Evolutionary conservation across 306 rosid genomes (phyloP), one percentile per base, ranked within the genome.

Genomic region (Inga laurina): DNA sequence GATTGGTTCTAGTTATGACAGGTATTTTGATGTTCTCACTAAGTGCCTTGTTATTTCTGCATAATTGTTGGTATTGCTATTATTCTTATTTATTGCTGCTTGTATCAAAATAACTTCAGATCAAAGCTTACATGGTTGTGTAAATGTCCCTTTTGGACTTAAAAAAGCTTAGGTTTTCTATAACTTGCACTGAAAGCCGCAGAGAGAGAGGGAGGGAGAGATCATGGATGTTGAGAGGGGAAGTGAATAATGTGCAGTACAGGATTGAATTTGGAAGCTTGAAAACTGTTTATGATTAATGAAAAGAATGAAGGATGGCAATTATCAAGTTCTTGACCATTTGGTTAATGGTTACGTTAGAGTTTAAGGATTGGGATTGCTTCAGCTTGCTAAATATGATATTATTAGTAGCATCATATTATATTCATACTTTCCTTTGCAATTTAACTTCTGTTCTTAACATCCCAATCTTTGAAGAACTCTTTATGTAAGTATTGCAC

Each of bases 1-100:
- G 76, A 90, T 92, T 27, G 93, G 93, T 83, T 88, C 93, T 56
- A 87, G 88, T 81, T 92, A 92, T 75, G 95, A 92, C 86, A 92
- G 93, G 95, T 92, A 72, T 35, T 70, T 77, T 48, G 56, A 9
- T 54, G 37, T 7, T 77, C 57, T 84, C 46, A 8, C 34, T 19
- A 21, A 16, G 8, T 54, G 11, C 68, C 66, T 2, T 24, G 3
- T 37, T 8, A 27, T 21, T 30, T 16, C 13, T 61, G 43, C 61
- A 11, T 52, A 3, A 65, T 61, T 70, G 75, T 61, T 67, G 4
- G 6, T 72, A 48, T 14, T 1, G n/a, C 45, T n/a, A 22, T 71
- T n/a, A 10, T 70, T 43, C 49, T 69, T 21, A 21, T 22, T 21
- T 19, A 41, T 69, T 41, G 34, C 74, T 15, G 74, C 5, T 34